A percentile compares a stretch with the other conserved stretches of the same genome.
These are phyloP conservation scores for Primulina tabacum DNA, from an alignment of 257 asterid species.

Conservation along the genomic window DNA sequence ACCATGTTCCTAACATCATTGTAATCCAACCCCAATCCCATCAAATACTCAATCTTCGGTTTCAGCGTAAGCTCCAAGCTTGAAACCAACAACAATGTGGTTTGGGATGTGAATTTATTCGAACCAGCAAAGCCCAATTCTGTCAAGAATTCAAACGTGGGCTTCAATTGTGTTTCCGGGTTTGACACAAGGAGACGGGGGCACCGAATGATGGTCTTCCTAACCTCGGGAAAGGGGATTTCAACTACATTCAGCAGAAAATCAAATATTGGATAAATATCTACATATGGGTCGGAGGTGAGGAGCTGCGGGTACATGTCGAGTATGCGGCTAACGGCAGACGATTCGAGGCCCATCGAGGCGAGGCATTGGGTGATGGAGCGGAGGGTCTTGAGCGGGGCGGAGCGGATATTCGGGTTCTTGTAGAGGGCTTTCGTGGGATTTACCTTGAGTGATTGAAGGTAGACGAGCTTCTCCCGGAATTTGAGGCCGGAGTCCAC, in stretches of 20 bases:
- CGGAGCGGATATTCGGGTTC: constrained; percentile 41
- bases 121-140: constrained; percentile 62
- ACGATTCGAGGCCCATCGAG: constrained; percentile 39
- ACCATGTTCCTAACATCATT: constrained; percentile 67
- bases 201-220: constrained; percentile 56
- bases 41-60: constrained; percentile 62
- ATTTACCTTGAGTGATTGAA: constrained; percentile 29
- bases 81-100: constrained; percentile 68
- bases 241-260: constrained; percentile 35
- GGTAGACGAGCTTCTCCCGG: constrained; percentile 36
- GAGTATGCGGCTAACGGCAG: constrained; percentile 43
- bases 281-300: constrained; percentile 35
- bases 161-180: constrained; percentile 53
- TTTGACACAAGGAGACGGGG: constrained; percentile 63
- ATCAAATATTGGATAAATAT: constrained; percentile 38
- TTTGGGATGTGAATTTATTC: constrained; percentile 52
- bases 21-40: constrained; percentile 53
- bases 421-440: constrained; percentile 36
- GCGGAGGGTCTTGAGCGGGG: constrained; percentile 31
- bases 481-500: constrained; percentile 59
- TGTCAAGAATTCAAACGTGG: constrained; percentile 52
- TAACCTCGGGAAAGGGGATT: constrained; percentile 51
- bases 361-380: constrained; percentile 33
- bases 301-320: constrained; percentile 42
- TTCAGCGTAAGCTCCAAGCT: constrained; percentile 62